phyloP scores from a whole-genome alignment of 805 yeast genomes.

The Lachancea dasiensis region DNA sequence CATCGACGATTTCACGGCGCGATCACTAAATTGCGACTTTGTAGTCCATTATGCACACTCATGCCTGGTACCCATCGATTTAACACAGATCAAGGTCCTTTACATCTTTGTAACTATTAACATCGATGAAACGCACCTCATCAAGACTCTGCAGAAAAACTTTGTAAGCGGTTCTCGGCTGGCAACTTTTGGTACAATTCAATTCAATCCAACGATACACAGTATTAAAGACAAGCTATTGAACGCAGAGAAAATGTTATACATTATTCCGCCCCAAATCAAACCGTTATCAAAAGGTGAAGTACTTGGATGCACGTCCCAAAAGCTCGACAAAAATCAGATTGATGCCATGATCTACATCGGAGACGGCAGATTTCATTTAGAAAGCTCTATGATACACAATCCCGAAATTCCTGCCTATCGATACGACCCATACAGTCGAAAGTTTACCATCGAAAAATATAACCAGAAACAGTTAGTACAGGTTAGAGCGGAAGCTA shows the following conservation, averaged over 20 bases:
- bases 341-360: constrained; percentile 79
- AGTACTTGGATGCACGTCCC: constrained; percentile 93
- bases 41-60: constrained; percentile 97
- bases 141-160: constrained; percentile 69
- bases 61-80: constrained; percentile 90
- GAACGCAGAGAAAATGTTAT: constrained; percentile 43
- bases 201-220: constrained; percentile 92
- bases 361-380: constrained; percentile 95
- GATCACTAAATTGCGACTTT: constrained; percentile 88
- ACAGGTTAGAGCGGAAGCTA: constrained; percentile 66
- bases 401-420: constrained; percentile 89
- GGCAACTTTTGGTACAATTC: constrained; percentile 93
- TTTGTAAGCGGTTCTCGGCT: constrained; percentile 58
- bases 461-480: constrained; percentile 85
- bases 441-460: constrained; percentile 82
- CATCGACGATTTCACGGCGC: constrained; percentile 92
- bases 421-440: constrained; percentile 90
- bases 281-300: constrained; percentile 93
- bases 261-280: constrained; percentile 80
- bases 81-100: constrained; percentile 85
- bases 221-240: constrained; percentile 58
- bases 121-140: constrained; percentile 76
- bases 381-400: constrained; percentile 95
- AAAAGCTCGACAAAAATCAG: constrained; percentile 58
- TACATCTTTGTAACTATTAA: constrained; percentile 92